Conservation (phyloP, 1,284 basidiomycete genomes). For the Lentinula novae-zelandiae region DNA sequence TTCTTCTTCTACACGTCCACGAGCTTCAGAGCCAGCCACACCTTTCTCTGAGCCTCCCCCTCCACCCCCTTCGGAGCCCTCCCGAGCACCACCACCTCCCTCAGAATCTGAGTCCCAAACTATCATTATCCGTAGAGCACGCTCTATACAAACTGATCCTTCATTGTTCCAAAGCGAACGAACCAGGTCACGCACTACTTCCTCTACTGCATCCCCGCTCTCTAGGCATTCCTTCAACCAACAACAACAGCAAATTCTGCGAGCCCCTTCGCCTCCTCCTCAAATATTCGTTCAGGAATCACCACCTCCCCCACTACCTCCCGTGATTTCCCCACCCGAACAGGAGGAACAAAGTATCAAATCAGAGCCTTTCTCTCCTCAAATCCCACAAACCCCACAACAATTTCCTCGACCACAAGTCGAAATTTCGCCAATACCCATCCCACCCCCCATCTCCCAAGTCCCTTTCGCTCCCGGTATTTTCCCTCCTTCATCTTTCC, state of each 20-base stretch:
- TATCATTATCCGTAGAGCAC: background rate
- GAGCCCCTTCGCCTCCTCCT: background rate
- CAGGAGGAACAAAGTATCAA: background rate
- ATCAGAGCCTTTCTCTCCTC: background rate
- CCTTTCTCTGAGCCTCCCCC: background rate
- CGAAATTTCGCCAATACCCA: background rate
- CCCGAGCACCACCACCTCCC: background rate
- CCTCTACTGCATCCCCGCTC: background rate
- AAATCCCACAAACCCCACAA: background rate
- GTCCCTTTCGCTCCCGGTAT: constrained; percentile 8
- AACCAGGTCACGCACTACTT: background rate
- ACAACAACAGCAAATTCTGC: background rate
- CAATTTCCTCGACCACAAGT: background rate
- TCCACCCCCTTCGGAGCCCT: background rate
- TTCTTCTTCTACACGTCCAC: background rate
- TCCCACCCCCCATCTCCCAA: background rate
- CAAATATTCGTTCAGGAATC: background rate
- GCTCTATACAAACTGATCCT: constrained; percentile 5
- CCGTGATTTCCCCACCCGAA: background rate
- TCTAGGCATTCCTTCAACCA: too few species aligned
- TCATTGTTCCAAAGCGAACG: background rate
- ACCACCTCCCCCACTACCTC: background rate
- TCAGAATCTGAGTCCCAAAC: background rate
- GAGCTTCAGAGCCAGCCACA: background rate
- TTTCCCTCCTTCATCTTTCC: background rate